Evolutionary conservation across 768 basidiomycete species (phyloP), one percentile per base, ranked within the genome.

Genomic region (Cystobasidiopsis lactophilus): DNA sequence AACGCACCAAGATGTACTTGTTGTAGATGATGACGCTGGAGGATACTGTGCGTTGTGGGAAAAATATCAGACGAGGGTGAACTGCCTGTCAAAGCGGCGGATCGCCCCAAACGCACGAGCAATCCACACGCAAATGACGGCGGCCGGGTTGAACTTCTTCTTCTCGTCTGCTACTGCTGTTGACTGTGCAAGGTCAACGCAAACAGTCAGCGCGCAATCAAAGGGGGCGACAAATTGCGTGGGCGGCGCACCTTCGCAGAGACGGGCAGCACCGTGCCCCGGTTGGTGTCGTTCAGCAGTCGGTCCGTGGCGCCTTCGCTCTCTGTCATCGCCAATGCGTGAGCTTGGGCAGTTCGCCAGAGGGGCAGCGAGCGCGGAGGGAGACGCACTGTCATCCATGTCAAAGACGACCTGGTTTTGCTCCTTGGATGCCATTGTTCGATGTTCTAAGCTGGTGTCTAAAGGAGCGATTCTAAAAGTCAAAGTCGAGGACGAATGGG

Each of bases 21-120:
- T 56, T 56, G 44, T 52, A 56, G 13, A 56, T 50, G 35, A 56
- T 56, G 27, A 56, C 55, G 31, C 55, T 56, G 11, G 55, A 56
- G 30, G 35, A 40, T 26, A 56, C 50, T 30, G 24, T 47, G 24
- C 7, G 33, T 16, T 7, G 33, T 16, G 19, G 7, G 40, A 7
- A n/a, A n/a, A 19, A 7, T 7, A 43, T 43, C 18, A 43, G 19
- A 19, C 40, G 18, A 38, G 11, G 37, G 11, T 11, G 37, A 38
- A 38, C 37, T 11, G 40, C 9, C 33, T 35, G 33, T 16, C 16
- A 35, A n/a, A 43, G 40, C 19, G n/a, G 40, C 40, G 19, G 19
- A n/a, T n/a, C n/a, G n/a, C n/a, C n/a, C 37, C 19, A n/a, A n/a
- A 43, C 45, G 16, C 16, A 47, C 45, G 45, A n/a, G 55, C 50